Percentiles rank a stretch among this genome's conserved stretches.
phyloP scores from a whole-genome alignment of 257 asterid species.

The Ehretia macrophylla region DNA sequence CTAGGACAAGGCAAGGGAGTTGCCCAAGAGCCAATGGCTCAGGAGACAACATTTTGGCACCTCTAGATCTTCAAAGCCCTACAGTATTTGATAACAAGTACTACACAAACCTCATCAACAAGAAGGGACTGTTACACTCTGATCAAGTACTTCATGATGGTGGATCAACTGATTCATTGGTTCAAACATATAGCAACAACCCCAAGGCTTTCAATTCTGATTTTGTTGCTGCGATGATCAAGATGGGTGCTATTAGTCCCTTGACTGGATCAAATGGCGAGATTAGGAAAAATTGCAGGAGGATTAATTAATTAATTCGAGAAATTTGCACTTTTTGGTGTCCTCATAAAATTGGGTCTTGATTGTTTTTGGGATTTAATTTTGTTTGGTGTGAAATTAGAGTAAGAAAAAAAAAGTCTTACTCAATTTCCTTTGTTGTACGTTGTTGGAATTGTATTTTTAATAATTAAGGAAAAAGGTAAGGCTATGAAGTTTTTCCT shows the following conservation, averaged over 20 bases:
- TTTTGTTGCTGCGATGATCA: conserved; percentile 43
- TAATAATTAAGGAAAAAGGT: no score
- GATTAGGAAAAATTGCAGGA: conserved; percentile 32
- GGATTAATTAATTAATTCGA: conserved; percentile 8
- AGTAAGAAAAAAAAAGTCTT: no score
- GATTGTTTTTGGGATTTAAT: no score
- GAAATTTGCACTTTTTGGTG: neutral
- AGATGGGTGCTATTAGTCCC: conserved; percentile 40
- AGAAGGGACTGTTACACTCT: conserved; percentile 37
- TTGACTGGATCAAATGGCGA: conserved; percentile 43
- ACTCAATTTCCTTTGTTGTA: no score
- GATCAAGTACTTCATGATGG: conserved; percentile 35
- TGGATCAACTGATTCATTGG: conserved; percentile 27
- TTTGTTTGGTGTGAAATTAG: no score
- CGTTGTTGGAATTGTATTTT: no score
- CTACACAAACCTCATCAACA: conserved; percentile 23
- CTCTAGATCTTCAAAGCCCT: conserved; percentile 29
- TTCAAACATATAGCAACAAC: conserved; percentile 28
- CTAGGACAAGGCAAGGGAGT: conserved; percentile 10
- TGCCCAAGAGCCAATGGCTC: conserved; percentile 31
- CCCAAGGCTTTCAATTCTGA: conserved; percentile 19
- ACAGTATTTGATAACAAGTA: conserved; percentile 28
- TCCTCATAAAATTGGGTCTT: no score
- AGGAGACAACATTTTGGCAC: conserved; percentile 42
- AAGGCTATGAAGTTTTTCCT: no score